Conservation (phyloP, 768 basidiomycete species). For the Lactifluus pinguis region DNA sequence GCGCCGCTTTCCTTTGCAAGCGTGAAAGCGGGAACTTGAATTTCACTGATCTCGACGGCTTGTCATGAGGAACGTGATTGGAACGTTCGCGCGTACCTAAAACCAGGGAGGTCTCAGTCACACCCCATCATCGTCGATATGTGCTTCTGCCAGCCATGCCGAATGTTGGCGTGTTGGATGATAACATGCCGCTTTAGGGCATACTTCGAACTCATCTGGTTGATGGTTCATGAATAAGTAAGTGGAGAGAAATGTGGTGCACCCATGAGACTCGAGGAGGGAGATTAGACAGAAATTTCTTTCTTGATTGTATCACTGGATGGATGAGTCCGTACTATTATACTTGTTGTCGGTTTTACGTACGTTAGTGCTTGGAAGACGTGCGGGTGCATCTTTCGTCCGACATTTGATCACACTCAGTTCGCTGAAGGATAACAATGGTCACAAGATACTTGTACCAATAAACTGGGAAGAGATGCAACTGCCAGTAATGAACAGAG, state of each 20-base stretch:
- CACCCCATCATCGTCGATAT: not conserved
- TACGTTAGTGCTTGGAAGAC: not conserved
- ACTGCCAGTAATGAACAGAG: not conserved
- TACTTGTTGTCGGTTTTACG: not conserved
- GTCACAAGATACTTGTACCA: not conserved
- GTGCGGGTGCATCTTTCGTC: no score
- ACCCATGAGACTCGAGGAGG: not conserved
- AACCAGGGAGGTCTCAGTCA: not conserved
- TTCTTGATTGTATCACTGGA: not conserved
- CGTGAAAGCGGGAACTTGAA: slow-evolving; percentile 51
- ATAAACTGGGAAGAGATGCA: not conserved
- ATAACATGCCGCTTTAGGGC: slow-evolving; percentile 31
- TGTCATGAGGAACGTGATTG: slow-evolving; percentile 28
- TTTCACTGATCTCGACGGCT: slow-evolving; percentile 54
- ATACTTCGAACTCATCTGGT: slow-evolving; percentile 60
- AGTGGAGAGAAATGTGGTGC: not conserved
- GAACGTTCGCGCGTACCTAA: slow-evolving; percentile 23
- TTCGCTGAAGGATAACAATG: not conserved
- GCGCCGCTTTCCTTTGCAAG: slow-evolving; percentile 36
- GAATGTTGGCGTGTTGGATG: not conserved
- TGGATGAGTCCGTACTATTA: not conserved
- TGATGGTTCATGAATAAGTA: slow-evolving; percentile 41
- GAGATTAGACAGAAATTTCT: not conserved
- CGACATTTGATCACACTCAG: no score
- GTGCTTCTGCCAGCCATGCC: not conserved